Conservation (phyloP, 2,329 filamentous ascomycete genomes). For the Chrysosphaeria jannelii region DNA sequence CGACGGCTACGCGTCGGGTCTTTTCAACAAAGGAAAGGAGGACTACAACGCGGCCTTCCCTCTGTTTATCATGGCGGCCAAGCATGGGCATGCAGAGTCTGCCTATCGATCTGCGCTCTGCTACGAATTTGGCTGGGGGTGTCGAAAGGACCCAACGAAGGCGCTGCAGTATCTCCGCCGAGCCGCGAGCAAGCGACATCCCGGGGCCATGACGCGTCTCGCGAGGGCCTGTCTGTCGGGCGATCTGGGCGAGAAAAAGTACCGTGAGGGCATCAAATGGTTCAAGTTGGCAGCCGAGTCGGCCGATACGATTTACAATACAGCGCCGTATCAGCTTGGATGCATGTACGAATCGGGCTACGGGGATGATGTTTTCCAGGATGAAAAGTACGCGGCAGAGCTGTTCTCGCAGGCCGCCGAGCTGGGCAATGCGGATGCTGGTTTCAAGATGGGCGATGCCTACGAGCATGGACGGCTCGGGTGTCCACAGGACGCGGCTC, state of each 20-base stretch:
- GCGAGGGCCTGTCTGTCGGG: slow-evolving; percentile 72
- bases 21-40: slow-evolving; percentile 83
- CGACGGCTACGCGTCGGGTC: slow-evolving; percentile 74
- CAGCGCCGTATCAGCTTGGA: slow-evolving; percentile 72
- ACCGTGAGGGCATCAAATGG: slow-evolving; percentile 87
- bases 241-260: slow-evolving; percentile 63
- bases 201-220: slow-evolving; percentile 76
- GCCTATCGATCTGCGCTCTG: slow-evolving; percentile 79
- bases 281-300: slow-evolving; percentile 75
- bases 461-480: slow-evolving; percentile 77
- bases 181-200: slow-evolving; percentile 77
- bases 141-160: slow-evolving; percentile 63
- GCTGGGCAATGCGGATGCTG: slow-evolving; percentile 62
- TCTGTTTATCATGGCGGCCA: slow-evolving; percentile 74
- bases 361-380: slow-evolving; percentile 77
- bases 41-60: slow-evolving; percentile 81
- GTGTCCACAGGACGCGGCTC: slow-evolving; percentile 68
- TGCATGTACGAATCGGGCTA: slow-evolving; percentile 77
- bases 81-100: slow-evolving; percentile 90
- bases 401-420: slow-evolving; percentile 86
- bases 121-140: slow-evolving; percentile 97
- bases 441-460: slow-evolving; percentile 72
- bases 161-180: slow-evolving; percentile 80
- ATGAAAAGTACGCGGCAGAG: slow-evolving; percentile 72
- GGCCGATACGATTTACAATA: slow-evolving; percentile 75